Evolutionary conservation across 2,329 filamentous ascomycete species (phyloP).

Genomic region (Fusarium kyushuense): DNA sequence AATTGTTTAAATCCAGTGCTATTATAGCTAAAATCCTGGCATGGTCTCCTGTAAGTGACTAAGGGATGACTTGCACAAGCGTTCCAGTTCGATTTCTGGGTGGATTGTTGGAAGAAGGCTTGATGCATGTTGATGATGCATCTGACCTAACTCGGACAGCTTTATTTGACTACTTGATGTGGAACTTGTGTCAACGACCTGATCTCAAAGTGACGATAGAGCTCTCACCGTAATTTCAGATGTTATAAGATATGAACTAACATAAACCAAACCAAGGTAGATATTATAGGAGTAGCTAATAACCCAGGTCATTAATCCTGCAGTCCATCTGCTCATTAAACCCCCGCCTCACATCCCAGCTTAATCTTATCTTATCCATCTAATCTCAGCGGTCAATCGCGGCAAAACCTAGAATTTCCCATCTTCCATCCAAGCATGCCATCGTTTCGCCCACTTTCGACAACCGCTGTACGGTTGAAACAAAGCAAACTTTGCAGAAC

Average conservation of each 20-base stretch:
- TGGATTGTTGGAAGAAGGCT: no score
- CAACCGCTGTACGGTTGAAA: neutral
- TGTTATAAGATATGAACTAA: no score
- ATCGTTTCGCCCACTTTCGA: neutral
- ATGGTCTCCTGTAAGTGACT: no score
- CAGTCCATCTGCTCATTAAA: no score
- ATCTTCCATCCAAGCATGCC: neutral
- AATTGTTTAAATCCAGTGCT: neutral
- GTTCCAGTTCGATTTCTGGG: neutral
- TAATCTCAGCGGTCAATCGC: conserved; percentile 35
- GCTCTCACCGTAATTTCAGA: neutral
- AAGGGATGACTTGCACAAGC: neutral
- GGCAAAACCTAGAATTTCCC: conserved; percentile 44
- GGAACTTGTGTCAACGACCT: rapidly evolving
- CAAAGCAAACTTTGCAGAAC: neutral
- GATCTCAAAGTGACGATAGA: neutral
- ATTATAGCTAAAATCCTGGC: no score
- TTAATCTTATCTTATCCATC: conserved; percentile 31
- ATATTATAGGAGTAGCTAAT: no score
- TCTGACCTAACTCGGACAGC: no score
- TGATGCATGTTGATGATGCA: neutral
- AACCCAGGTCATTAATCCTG: no score
- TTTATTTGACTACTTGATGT: neutral
- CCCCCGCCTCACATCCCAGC: neutral
- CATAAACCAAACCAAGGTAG: no score